These are phyloP conservation scores for Dactylellina cionopaga DNA, from an alignment of 2,329 filamentous ascomycete genomes.

Conservation along the genomic window DNA sequence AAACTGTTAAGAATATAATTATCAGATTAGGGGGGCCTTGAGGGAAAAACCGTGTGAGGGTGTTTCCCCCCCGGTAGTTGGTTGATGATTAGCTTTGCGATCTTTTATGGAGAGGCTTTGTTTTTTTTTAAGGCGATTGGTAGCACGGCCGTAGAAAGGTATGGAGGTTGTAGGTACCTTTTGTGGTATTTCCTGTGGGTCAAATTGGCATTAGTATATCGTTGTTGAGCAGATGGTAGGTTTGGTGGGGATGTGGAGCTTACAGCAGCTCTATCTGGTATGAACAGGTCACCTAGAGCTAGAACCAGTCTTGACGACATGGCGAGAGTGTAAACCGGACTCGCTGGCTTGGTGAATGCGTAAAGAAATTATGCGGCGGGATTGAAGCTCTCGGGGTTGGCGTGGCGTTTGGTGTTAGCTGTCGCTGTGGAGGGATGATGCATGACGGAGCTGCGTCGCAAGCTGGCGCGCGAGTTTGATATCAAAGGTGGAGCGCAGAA, in stretches of 20 bases:
- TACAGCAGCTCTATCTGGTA: conserved; percentile 87
- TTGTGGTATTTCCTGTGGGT: conserved; percentile 76
- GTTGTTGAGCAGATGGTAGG: not conserved
- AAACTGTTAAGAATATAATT: conserved; percentile 60
- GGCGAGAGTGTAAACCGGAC: conserved; percentile 22
- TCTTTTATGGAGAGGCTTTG: not conserved
- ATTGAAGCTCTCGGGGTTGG: not conserved
- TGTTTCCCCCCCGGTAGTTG: conserved; percentile 37
- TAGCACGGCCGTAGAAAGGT: too few species aligned
- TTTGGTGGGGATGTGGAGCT: conserved; percentile 55
- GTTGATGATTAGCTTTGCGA: conserved; percentile 24
- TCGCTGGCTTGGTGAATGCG: not conserved
- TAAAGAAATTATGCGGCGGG: not conserved
- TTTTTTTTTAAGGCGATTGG: too few species aligned
- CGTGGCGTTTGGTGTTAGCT: not conserved
- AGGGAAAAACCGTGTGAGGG: conserved; percentile 40
- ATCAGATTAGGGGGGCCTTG: not conserved
- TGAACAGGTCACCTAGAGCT: conserved; percentile 91
- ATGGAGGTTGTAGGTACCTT: conserved; percentile 70
- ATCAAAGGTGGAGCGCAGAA: not conserved
- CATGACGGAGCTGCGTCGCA: not conserved
- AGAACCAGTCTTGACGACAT: conserved; percentile 89
- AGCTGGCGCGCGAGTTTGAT: not conserved
- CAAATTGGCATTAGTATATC: conserved; percentile 1
- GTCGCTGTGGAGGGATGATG: not conserved